Base-by-base conservation (phyloP, 495 filamentous ascomycete genomes). In the Aspergillus olivimuriae region DNA sequence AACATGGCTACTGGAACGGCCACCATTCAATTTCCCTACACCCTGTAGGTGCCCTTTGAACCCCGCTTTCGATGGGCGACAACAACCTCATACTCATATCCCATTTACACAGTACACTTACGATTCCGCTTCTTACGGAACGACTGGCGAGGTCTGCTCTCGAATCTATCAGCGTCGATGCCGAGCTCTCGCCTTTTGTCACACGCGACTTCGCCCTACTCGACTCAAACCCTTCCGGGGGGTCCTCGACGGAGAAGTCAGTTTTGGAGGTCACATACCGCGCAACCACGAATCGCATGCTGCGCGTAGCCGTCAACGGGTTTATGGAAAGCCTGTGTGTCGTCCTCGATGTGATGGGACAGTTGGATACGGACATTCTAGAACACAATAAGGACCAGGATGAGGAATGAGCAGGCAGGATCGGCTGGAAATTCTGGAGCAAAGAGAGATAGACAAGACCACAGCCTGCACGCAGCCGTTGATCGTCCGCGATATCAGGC, bases 301-400 rank as follows among this genome's bases (percentile, higher is more conserved):
- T 98, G 49, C 82, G 92, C 12, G 92, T 98, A 8, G 88, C 92
- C 11, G 91, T 95, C 50, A 98, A 98, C 66, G 89, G 91, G n/a
- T 95, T 95, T 57, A 88, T 97, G 73, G 92, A 97, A 48, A 94
- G 86, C 50, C 53, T 96, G 20, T 78, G 81, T 8, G 78, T 94
- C 26, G 80, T 96, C 0, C 59, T 97, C 34, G 83, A 84, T 23
- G 83, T 92, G 0, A 94, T 94, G 82, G 77, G 83, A 54, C 86
- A 95, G 62, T 60, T 97, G 46, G 92, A 97, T 67, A 76, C 84
- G 14, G 92, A 96, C 70, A 83, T 90, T 7, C 56, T 95, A 22
- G 50, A 61, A 26, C 54, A 52, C 14, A 19, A 47, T 37, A 39
- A 11, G 24, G 60, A 53, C 34, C 51, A 52, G 39, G 52, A 62